A percentile compares a stretch with the other conserved stretches of the same genome.
Evolutionary conservation across 176 grass and related monocot genomes (phyloP).

Genomic region (Tillandsia leiboldiana): DNA sequence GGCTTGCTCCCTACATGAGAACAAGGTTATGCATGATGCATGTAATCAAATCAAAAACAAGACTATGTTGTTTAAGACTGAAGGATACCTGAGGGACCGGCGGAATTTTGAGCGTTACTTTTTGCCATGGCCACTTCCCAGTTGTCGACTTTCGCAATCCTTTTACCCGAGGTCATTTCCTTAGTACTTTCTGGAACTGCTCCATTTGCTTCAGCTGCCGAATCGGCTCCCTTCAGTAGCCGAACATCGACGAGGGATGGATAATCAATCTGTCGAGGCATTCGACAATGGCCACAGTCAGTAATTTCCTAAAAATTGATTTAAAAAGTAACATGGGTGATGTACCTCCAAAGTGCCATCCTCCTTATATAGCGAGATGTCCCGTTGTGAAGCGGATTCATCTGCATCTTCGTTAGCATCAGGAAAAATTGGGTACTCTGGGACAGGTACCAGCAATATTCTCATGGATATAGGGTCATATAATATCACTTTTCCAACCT

Average conservation of each 20-base stretch:
- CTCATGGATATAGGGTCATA: conserved; percentile 60
- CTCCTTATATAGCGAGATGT: conserved; percentile 60
- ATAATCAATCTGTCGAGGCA: conserved; percentile 64
- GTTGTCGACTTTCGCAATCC: conserved; percentile 17
- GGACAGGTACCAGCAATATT: conserved; percentile 62
- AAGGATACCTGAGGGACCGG: conserved; percentile 19
- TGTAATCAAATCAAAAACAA: not conserved
- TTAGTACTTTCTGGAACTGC: not conserved
- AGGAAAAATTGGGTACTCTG: conserved; percentile 44
- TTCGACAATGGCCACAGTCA: not conserved
- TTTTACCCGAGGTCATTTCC: conserved; percentile 10
- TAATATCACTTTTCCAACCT: conserved; percentile 70
- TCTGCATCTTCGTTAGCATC: conserved; percentile 27
- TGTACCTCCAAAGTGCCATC: conserved; percentile 89
- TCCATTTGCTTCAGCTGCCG: conserved; percentile 10
- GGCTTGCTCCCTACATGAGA: conserved; percentile 21
- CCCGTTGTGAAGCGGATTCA: conserved; percentile 18
- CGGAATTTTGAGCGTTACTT: conserved; percentile 16
- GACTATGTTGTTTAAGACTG: not conserved
- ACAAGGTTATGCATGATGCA: not conserved
- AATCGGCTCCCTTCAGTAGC: conserved; percentile 39
- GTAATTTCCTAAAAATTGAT: not conserved
- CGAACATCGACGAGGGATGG: conserved; percentile 68
- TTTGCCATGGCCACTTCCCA: conserved; percentile 5
- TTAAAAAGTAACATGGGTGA: conserved; percentile 7